Evolutionary conservation across 1,284 basidiomycete species (phyloP), one percentile per base, ranked within the genome.

Genomic region (Ceratobasidium sp.): DNA sequence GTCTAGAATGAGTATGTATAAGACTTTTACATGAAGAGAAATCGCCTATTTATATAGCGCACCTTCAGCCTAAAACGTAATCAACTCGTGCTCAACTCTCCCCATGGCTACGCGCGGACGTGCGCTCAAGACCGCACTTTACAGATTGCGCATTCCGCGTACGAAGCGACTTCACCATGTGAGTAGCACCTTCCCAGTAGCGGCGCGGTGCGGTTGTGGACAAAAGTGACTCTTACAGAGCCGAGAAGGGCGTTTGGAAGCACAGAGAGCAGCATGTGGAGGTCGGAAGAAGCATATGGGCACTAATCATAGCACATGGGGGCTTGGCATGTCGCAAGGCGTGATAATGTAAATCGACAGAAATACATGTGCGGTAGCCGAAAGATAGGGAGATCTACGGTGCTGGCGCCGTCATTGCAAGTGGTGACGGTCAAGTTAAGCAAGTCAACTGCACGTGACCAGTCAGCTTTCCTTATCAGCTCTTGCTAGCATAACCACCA

Each of bases 251-350:
- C 13, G 4, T 23, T 40, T 61, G 10, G 60, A 61, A 61, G 60
- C 60, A 10, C 28, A 18, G 13, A 33, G 20, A 5, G 26, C 33
- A 23, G 60, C 60, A 61, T 61, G 60, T 61, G 60, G 28, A 40
- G 20, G 23, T 39, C 28, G n/a, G 12, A 61, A 18, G 33, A 33
- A 61, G 60, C 9, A 15, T 5, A 18, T 33, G 28, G 10, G 46
- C 46, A 26, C 23, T 61, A 61, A 40, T 61, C 60, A 61, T 40
- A 61, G 60, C 60, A 61, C 12, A 40, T 61, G 60, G 60, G 15
- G 60, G 20, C 60, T 61, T 61, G 60, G 60, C 60, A 61, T 39
- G 12, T 12, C 20, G 60, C 26, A 18, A 61, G 26, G 15, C 26
- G 12, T 13, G n/a, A 23, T 26, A 58, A 4, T 23, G 56, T 4